A percentile compares a stretch with the other conserved stretches of the same genome.
phyloP scores from a whole-genome alignment of 2,329 filamentous ascomycete species.

The Lachnellula hyalina region DNA sequence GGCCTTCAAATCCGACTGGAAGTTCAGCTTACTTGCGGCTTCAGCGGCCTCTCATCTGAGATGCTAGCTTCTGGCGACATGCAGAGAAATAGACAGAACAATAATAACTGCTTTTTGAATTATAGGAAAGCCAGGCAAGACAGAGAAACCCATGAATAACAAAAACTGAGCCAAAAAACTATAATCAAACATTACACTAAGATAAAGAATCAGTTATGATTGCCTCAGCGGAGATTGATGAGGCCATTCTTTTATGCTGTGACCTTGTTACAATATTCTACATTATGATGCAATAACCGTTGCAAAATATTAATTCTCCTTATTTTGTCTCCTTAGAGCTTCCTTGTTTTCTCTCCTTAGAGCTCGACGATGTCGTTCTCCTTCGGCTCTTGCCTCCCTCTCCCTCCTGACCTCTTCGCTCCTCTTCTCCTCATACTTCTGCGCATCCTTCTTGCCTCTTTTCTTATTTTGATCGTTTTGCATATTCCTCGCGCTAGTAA shows the following conservation, averaged over 20 bases:
- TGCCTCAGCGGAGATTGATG: neutral
- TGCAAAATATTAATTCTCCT: neutral
- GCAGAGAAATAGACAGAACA: no score
- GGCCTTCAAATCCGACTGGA: neutral
- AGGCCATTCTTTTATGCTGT: neutral
- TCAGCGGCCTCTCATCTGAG: neutral
- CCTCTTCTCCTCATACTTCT: conserved; percentile 22
- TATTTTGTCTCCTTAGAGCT: neutral
- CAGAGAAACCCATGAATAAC: no score
- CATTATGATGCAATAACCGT: neutral
- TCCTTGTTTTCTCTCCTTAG: neutral
- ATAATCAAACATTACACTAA: neutral
- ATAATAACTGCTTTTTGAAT: no score
- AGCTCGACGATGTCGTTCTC: neutral
- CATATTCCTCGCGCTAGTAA: conserved; percentile 16
- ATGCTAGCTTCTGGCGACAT: neutral
- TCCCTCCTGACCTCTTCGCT: conserved; percentile 12
- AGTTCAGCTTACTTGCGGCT: neutral
- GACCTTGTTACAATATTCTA: neutral
- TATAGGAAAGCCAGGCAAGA: no score
- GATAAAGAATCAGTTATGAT: neutral
- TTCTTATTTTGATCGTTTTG: conserved; percentile 31
- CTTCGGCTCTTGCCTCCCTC: neutral
- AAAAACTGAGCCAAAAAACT: neutral
- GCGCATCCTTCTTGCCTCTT: conserved; percentile 7